phyloP scores from a whole-genome alignment of 805 yeast genomes.

The Saccharomycopsis malanga region DNA sequence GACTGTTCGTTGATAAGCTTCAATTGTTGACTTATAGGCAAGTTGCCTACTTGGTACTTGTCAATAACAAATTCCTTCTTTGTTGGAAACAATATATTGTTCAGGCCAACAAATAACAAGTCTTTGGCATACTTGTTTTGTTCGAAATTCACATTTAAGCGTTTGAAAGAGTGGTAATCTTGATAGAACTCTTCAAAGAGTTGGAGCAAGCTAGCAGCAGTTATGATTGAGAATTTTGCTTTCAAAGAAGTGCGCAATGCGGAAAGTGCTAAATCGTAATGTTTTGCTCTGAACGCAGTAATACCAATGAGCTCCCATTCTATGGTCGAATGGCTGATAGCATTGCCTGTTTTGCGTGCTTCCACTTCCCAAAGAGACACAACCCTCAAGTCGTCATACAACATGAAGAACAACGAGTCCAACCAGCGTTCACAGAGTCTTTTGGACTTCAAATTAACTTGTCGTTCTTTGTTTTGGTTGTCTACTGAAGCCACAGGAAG shows the following conservation, averaged over 20 bases:
- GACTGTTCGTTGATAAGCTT: slow-evolving; percentile 19
- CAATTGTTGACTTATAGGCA: slow-evolving; percentile 22
- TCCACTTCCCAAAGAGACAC: slow-evolving; percentile 27
- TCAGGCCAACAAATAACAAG: slow-evolving; percentile 24
- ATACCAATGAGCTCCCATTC: slow-evolving; percentile 73
- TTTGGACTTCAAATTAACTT: slow-evolving; percentile 33
- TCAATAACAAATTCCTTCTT: slow-evolving; percentile 20
- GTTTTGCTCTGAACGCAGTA: slow-evolving; percentile 41
- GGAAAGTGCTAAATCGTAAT: slow-evolving; percentile 41
- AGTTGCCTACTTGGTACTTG: neutral
- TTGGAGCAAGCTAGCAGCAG: slow-evolving; percentile 43
- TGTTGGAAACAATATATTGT: slow-evolving; percentile 19
- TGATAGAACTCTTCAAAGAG: slow-evolving; percentile 34
- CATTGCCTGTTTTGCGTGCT: slow-evolving; percentile 24
- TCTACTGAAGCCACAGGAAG: neutral
- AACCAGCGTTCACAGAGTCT: slow-evolving; percentile 73
- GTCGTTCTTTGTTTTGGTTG: neutral
- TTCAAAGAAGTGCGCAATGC: slow-evolving; percentile 48
- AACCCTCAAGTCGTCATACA: slow-evolving; percentile 31
- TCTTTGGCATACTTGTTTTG: slow-evolving; percentile 18
- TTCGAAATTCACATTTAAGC: slow-evolving; percentile 23
- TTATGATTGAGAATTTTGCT: slow-evolving; percentile 57
- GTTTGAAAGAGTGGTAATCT: slow-evolving; percentile 24
- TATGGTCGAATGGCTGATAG: slow-evolving; percentile 47
- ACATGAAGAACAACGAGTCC: slow-evolving; percentile 37